Percentiles rank a stretch among this genome's conserved stretches.
Conservation (phyloP, 257 asterid species). For the Rubia yunnanensis region DNA sequence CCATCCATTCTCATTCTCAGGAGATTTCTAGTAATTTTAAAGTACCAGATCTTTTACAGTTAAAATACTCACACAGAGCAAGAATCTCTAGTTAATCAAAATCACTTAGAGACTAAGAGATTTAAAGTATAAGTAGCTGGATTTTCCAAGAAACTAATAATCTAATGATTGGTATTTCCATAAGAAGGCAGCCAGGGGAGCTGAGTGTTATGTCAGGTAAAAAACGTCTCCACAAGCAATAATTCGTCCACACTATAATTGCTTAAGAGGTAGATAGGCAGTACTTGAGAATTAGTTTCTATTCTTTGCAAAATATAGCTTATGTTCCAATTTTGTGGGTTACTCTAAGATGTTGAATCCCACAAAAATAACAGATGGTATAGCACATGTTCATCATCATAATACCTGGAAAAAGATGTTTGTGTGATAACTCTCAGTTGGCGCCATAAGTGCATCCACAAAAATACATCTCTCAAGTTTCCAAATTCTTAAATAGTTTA, state of each 20-base stretch:
- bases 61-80: background rate
- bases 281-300: background rate
- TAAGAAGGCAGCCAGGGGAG: background rate
- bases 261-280: background rate
- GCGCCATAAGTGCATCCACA: conserved; percentile 90
- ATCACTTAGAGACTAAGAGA: background rate
- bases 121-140: background rate
- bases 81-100: background rate
- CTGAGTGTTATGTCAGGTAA: background rate
- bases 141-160: background rate
- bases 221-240: background rate
- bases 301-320: background rate
- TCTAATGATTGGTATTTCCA: background rate
- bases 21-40: background rate
- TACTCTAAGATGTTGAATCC: background rate
- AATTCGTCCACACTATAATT: background rate
- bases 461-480: conserved; percentile 49
- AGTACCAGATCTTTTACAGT: background rate
- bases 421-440: conserved; percentile 80
- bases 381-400: background rate
- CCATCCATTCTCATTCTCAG: background rate
- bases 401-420: conserved; percentile 86
- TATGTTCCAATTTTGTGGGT: background rate
- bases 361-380: background rate
- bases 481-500: conserved; percentile 78